These are phyloP conservation scores for Cyclanthera cordifolia DNA, from an alignment of 306 rosid genomes.

Conservation along the genomic window DNA sequence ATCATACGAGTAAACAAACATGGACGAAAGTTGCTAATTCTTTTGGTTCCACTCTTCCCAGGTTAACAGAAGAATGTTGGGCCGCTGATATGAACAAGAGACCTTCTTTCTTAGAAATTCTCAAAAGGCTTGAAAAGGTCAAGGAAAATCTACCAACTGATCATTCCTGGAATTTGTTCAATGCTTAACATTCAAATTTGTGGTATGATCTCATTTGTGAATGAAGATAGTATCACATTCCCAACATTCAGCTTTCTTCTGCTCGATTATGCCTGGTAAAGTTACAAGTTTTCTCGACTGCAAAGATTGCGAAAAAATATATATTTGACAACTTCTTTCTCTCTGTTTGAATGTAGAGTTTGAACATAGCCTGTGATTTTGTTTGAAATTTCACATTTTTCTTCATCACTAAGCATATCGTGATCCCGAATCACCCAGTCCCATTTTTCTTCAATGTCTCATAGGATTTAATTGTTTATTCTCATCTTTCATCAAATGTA, in stretches of 20 bases:
- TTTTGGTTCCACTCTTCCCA: slow-evolving; percentile 18
- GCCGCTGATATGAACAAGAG: slow-evolving; percentile 53
- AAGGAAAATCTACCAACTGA: slow-evolving; percentile 58
- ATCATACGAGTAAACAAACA: neutral
- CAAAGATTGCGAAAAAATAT: neutral
- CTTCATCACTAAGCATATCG: neutral
- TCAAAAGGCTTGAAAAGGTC: slow-evolving; percentile 62
- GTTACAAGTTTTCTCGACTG: neutral
- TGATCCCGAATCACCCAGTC: neutral
- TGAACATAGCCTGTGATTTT: neutral
- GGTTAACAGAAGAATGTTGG: slow-evolving; percentile 77
- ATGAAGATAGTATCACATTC: neutral
- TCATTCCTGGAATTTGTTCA: slow-evolving; percentile 61
- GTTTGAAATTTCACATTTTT: slow-evolving; percentile 1
- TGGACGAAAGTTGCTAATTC: neutral
- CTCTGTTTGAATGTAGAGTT: neutral
- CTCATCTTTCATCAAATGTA: slow-evolving; percentile 4
- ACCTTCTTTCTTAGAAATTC: slow-evolving; percentile 76
- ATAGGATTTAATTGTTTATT: neutral
- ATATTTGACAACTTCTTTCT: neutral
- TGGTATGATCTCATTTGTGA: neutral
- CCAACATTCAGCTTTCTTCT: slow-evolving; percentile 5
- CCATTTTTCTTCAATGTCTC: neutral
- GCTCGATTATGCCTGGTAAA: neutral
- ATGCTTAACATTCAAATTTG: slow-evolving; percentile 22